These are phyloP conservation scores for Asterochloris sp. DNA, from an alignment of 139 green algal species.

Conservation along the genomic window DNA sequence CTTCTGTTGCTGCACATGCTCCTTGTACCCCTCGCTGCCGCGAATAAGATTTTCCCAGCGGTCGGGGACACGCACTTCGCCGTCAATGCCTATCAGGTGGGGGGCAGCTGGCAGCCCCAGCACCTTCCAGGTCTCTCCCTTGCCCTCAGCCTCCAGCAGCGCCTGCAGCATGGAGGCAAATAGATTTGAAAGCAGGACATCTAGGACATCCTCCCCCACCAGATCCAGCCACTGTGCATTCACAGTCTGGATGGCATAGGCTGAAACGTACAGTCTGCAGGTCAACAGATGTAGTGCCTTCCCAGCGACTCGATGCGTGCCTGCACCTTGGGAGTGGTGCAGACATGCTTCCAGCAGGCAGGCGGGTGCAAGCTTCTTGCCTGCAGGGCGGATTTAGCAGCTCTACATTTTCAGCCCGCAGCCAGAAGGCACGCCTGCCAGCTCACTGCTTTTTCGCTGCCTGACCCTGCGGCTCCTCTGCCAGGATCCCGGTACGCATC, in stretches of 20 bases:
- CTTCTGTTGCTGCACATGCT: background rate
- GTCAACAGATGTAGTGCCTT: too few species aligned
- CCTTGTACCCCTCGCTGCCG: background rate
- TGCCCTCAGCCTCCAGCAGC: constrained; percentile 57
- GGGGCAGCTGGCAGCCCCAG: constrained; percentile 52
- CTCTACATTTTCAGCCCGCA: background rate
- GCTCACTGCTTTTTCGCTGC: constrained; percentile 49
- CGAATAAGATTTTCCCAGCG: constrained; percentile 25
- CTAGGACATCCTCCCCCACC: too few species aligned
- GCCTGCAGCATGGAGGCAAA: constrained; percentile 36
- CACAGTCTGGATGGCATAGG: too few species aligned
- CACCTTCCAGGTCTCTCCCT: constrained; percentile 43
- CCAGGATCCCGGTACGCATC: constrained; percentile 52
- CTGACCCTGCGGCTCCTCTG: constrained; percentile 47
- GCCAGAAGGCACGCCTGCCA: background rate
- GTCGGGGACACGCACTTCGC: constrained; percentile 44
- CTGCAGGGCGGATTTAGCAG: too few species aligned
- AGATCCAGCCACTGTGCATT: too few species aligned
- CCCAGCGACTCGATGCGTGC: too few species aligned
- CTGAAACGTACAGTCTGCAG: too few species aligned
- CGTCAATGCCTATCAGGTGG: constrained; percentile 59
- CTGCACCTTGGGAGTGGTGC: too few species aligned
- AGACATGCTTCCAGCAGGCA: too few species aligned
- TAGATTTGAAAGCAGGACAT: background rate
- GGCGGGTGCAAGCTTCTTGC: too few species aligned